A percentile compares a stretch with the other conserved stretches of the same genome.
Evolutionary conservation across 768 basidiomycete genomes (phyloP).

Genomic region (Kwoniella newhampshirensis): DNA sequence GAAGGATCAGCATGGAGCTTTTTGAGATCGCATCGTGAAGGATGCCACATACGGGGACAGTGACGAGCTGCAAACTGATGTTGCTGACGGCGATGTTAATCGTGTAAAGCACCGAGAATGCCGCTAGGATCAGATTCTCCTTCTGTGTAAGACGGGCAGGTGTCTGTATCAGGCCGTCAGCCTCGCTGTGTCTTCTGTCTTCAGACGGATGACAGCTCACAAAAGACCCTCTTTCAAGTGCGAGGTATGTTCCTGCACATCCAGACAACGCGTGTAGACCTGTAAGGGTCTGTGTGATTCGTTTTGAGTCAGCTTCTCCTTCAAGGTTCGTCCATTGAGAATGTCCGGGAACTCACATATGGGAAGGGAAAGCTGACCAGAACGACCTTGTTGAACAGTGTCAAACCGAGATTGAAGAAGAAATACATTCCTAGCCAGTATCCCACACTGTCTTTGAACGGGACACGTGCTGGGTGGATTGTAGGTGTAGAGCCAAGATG

Average conservation of each 20-base stretch:
- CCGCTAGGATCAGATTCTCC: conserved; percentile 65
- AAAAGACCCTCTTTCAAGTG: conserved; percentile 64
- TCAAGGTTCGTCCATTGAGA: not conserved
- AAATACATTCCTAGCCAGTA: conserved; percentile 83
- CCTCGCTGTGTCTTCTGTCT: not conserved
- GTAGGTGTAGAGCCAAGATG: conserved; percentile 14
- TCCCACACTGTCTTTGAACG: conserved; percentile 32
- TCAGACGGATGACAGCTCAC: conserved; percentile 39
- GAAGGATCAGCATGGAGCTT: not conserved
- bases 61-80: conserved; percentile 80
- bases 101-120: conserved; percentile 87
- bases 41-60: conserved; percentile 69
- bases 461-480: conserved; percentile 16
- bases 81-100: conserved; percentile 95
- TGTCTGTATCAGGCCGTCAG: conserved; percentile 38
- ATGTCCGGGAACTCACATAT: conserved; percentile 57
- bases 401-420: conserved; percentile 82
- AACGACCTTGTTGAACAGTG: conserved; percentile 91
- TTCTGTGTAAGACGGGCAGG: conserved; percentile 60
- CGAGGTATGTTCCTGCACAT: conserved; percentile 70
- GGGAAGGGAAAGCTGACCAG: conserved; percentile 92
- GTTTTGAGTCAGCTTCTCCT: conserved; percentile 5
- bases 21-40: not conserved
- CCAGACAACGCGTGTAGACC: conserved; percentile 88
- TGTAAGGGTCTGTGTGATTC: conserved; percentile 64